A percentile compares a stretch with the other conserved stretches of the same genome.
Evolutionary conservation across 2,329 filamentous ascomycete species (phyloP).

Genomic region (Aspergillus glaucus): DNA sequence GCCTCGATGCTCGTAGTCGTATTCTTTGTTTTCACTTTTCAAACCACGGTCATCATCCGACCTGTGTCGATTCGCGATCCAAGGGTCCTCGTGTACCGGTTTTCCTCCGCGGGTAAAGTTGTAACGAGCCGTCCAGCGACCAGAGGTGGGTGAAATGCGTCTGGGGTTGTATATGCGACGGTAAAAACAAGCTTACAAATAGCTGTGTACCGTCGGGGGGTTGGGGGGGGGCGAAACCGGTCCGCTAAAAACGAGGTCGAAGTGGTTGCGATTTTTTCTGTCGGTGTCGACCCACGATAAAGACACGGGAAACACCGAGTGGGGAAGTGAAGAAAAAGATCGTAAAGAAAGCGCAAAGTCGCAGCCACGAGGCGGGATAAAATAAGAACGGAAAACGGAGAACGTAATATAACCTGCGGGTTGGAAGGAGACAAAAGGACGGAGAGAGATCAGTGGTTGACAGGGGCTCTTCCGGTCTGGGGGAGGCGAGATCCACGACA

Average conservation of each 20-base stretch:
- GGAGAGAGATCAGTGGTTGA: not conserved
- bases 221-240: too few species aligned
- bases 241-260: not conserved
- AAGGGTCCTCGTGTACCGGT: slow-evolving; percentile 1
- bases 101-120: slow-evolving; percentile 3
- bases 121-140: slow-evolving; percentile 28
- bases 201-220: slow-evolving; percentile 6
- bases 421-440: not conserved
- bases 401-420: not conserved
- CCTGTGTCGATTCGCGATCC: slow-evolving; percentile 1
- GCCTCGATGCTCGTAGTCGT: slow-evolving; percentile 13
- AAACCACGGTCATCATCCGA: slow-evolving; percentile 26
- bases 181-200: slow-evolving; percentile 1
- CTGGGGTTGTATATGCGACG: slow-evolving; percentile 6
- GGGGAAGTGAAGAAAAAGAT: slow-evolving; percentile 1
- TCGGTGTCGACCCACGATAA: slow-evolving; percentile 4
- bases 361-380: not conserved
- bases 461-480: not conserved
- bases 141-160: not conserved
- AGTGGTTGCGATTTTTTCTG: not conserved
- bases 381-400: not conserved
- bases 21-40: slow-evolving; percentile 9
- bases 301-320: not conserved
- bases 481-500: slow-evolving; percentile 8
- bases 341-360: not conserved